phyloP scores from a whole-genome alignment of 768 basidiomycete species.

The Rhodosporidiobolus sp. region DNA sequence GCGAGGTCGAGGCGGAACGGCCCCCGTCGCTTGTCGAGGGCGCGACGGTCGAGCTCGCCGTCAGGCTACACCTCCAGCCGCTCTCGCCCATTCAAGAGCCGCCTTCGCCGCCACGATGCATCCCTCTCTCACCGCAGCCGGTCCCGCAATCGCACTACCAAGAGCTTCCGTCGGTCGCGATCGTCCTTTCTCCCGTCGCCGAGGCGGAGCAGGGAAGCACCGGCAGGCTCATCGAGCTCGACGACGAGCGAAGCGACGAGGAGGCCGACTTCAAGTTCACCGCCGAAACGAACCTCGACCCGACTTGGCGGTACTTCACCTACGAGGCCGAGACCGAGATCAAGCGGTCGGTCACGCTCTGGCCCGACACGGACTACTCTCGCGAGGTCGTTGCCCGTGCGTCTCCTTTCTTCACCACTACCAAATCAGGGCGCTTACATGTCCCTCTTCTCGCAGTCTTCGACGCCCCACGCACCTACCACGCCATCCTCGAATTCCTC shows the following conservation, averaged over 20 bases:
- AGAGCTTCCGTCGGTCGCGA: background rate
- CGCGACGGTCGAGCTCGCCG: background rate
- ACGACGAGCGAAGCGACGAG: background rate
- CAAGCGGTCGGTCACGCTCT: background rate
- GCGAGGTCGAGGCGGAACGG: background rate
- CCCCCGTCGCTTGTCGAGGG: background rate
- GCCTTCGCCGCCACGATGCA: background rate
- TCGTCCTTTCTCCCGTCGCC: background rate
- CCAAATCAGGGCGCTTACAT: background rate
- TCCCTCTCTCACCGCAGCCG: background rate
- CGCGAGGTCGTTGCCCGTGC: conserved; percentile 21
- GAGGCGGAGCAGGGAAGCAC: too few species aligned
- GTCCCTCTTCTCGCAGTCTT: conserved; percentile 3
- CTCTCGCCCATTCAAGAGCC: conserved; percentile 10
- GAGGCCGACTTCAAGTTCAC: conserved; percentile 18
- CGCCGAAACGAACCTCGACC: conserved; percentile 9
- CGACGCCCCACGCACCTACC: conserved; percentile 18
- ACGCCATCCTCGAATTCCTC: conserved; percentile 33
- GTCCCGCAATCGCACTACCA: background rate
- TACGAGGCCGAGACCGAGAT: conserved; percentile 34
- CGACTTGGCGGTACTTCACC: background rate
- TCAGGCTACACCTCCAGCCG: background rate
- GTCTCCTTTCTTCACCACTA: background rate
- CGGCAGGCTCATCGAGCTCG: background rate
- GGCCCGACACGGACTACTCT: conserved; percentile 36